These are phyloP conservation scores for Podospora pseudopauciseta DNA, from an alignment of 495 filamentous ascomycete species.

Conservation along the genomic window DNA sequence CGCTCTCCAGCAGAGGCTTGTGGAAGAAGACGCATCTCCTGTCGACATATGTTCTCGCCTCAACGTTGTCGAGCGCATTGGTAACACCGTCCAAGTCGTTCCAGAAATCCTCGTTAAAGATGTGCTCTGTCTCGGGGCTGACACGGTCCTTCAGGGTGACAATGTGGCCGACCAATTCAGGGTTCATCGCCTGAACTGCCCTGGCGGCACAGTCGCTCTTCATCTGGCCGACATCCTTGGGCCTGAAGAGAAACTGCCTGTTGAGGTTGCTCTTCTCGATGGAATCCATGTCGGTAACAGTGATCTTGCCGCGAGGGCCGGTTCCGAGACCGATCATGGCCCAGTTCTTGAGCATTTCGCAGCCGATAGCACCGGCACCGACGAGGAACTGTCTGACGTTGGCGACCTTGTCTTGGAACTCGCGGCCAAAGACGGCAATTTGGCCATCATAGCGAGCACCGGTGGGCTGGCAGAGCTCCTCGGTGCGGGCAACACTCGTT, in stretches of 20 bases:
- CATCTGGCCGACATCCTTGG: constrained; percentile 89
- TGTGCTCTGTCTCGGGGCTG: constrained; percentile 83
- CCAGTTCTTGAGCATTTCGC: constrained; percentile 99
- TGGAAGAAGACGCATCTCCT: constrained; percentile 98
- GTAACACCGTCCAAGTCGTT: constrained; percentile 83
- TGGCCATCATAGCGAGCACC: constrained; percentile 92
- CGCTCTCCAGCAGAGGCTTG: constrained; percentile 93
- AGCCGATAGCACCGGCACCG: constrained; percentile 95
- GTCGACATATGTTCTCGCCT: constrained; percentile 96
- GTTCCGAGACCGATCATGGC: constrained; percentile 95
- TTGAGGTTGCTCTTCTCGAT: constrained; percentile 99
- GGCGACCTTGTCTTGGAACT: constrained; percentile 88
- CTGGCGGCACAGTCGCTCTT: constrained; percentile 95
- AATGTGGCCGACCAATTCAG: constrained; percentile 82
- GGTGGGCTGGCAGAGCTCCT: constrained; percentile 80
- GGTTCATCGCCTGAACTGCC: constrained; percentile 92
- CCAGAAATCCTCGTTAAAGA: constrained; percentile 98
- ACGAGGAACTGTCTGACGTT: constrained; percentile 92
- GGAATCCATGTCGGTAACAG: constrained; percentile 93
- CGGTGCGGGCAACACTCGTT: constrained; percentile 63
- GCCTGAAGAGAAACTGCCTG: constrained; percentile 92
- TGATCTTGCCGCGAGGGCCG: constrained; percentile 83
- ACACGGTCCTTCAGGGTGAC: constrained; percentile 83
- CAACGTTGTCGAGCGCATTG: constrained; percentile 96
- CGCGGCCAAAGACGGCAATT: constrained; percentile 90